Conservation (phyloP, 2,329 filamentous ascomycete genomes). For the Xenosphaeropsis pyriputrescens region DNA sequence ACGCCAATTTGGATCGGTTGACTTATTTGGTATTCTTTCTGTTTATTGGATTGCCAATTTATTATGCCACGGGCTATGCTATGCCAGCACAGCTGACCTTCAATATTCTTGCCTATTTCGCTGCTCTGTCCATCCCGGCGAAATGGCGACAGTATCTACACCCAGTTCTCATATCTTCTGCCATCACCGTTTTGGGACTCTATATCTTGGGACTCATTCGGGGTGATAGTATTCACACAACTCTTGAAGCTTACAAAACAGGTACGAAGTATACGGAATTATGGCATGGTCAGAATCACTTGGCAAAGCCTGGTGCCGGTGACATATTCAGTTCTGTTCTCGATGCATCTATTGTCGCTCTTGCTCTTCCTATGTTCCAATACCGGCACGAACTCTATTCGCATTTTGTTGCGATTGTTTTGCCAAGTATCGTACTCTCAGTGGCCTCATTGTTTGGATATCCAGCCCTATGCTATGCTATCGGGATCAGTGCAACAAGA, state of each 20-base stretch:
- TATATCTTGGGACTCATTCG: conserved; percentile 34
- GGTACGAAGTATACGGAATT: conserved; percentile 35
- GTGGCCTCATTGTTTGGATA: conserved; percentile 40
- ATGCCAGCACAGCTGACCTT: conserved; percentile 28
- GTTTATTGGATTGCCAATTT: conserved; percentile 36
- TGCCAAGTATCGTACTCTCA: conserved; percentile 35
- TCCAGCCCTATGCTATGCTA: conserved; percentile 34
- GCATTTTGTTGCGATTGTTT: conserved; percentile 37
- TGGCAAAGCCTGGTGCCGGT: conserved; percentile 33
- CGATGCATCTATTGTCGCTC: conserved; percentile 41
- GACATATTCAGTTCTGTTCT: conserved; percentile 38
- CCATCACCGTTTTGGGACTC: conserved; percentile 33
- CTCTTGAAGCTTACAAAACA: conserved; percentile 33
- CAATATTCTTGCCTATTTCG: conserved; percentile 35
- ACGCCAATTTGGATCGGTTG: conserved; percentile 27
- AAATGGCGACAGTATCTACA: conserved; percentile 37
- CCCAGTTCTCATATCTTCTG: conserved; percentile 40
- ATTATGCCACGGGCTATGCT: conserved; percentile 35
- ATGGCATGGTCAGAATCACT: conserved; percentile 23
- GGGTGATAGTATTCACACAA: conserved; percentile 23
- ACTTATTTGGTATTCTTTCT: conserved; percentile 30
- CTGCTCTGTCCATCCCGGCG: conserved; percentile 30
- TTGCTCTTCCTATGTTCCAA: conserved; percentile 46
- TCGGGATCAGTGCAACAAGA: conserved; percentile 36
- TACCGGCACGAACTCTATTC: conserved; percentile 38